phyloP scores from a whole-genome alignment of 768 basidiomycete species.

The Mycena indigotica region DNA sequence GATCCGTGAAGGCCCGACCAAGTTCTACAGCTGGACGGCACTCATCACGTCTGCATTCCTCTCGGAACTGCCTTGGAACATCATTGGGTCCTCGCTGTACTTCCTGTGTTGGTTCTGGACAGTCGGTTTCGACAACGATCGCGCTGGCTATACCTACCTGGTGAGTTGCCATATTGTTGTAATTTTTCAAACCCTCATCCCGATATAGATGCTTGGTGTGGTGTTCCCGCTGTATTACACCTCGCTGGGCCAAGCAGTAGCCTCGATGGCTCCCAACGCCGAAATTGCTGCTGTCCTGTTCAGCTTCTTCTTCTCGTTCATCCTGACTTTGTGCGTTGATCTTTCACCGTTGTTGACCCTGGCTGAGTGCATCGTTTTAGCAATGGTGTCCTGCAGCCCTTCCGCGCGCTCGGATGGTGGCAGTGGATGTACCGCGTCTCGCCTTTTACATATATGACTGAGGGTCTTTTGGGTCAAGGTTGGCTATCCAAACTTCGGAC shows the following conservation, averaged over 20 bases:
- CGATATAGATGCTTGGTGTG: slow-evolving; percentile 41
- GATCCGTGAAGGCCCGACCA: slow-evolving; percentile 65
- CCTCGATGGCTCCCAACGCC: slow-evolving; percentile 60
- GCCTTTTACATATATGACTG: slow-evolving; percentile 48
- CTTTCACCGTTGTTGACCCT: neutral
- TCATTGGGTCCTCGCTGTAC: slow-evolving; percentile 56
- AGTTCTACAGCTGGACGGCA: slow-evolving; percentile 68
- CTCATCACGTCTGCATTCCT: slow-evolving; percentile 57
- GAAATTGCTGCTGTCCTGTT: slow-evolving; percentile 63
- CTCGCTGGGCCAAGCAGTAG: slow-evolving; percentile 60
- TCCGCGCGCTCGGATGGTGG: slow-evolving; percentile 65
- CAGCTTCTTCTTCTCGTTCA: slow-evolving; percentile 61
- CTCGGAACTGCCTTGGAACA: slow-evolving; percentile 64
- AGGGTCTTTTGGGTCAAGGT: slow-evolving; percentile 53
- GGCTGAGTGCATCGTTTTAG: slow-evolving; percentile 27
- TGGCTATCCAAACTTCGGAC: slow-evolving; percentile 24
- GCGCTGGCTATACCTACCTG: slow-evolving; percentile 64
- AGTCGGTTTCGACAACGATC: slow-evolving; percentile 55
- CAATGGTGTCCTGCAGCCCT: slow-evolving; percentile 72
- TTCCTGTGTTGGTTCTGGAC: slow-evolving; percentile 76
- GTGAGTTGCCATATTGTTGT: neutral
- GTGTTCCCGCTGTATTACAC: slow-evolving; percentile 65
- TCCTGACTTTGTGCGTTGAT: slow-evolving; percentile 58
- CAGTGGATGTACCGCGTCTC: slow-evolving; percentile 63
- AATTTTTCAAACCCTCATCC: neutral